Evolutionary conservation across 2,329 filamentous ascomycete species (phyloP).

Genomic region (Fusarium sp.): DNA sequence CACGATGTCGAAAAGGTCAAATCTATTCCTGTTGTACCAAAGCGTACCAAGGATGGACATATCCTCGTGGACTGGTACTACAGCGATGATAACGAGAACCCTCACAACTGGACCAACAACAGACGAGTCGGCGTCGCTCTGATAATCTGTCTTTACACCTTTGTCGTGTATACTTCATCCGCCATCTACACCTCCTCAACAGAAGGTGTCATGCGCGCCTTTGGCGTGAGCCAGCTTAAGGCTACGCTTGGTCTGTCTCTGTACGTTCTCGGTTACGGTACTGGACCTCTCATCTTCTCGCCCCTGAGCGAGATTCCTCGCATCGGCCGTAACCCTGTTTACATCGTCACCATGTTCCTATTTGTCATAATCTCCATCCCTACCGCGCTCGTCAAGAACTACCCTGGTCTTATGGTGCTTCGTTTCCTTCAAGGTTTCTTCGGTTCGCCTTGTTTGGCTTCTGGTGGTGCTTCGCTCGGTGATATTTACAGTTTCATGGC

Average conservation of each 20-base stretch:
- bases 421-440: constrained; percentile 76
- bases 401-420: constrained; percentile 71
- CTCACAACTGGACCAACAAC: constrained; percentile 64
- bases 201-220: constrained; percentile 63
- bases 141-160: constrained; percentile 68
- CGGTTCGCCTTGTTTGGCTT: constrained; percentile 73
- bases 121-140: constrained; percentile 58
- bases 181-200: constrained; percentile 62
- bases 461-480: constrained; percentile 63
- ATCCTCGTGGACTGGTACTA: constrained; percentile 68
- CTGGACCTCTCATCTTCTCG: constrained; percentile 74
- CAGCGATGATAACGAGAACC: constrained; percentile 67
- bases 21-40: constrained; percentile 63
- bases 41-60: constrained; percentile 62
- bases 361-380: constrained; percentile 77
- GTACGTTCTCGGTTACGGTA: constrained; percentile 73
- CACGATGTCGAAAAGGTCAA: constrained; percentile 57
- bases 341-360: constrained; percentile 74
- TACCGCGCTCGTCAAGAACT: constrained; percentile 72
- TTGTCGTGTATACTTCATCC: constrained; percentile 67
- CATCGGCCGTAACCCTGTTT: constrained; percentile 76
- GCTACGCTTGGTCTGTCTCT: constrained; percentile 70
- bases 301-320: constrained; percentile 75
- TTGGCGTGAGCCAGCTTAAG: constrained; percentile 63
- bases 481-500: constrained; percentile 67